A percentile compares a stretch with the other conserved stretches of the same genome.
phyloP scores from a whole-genome alignment of 495 filamentous ascomycete species.

The Evernia prunastri region DNA sequence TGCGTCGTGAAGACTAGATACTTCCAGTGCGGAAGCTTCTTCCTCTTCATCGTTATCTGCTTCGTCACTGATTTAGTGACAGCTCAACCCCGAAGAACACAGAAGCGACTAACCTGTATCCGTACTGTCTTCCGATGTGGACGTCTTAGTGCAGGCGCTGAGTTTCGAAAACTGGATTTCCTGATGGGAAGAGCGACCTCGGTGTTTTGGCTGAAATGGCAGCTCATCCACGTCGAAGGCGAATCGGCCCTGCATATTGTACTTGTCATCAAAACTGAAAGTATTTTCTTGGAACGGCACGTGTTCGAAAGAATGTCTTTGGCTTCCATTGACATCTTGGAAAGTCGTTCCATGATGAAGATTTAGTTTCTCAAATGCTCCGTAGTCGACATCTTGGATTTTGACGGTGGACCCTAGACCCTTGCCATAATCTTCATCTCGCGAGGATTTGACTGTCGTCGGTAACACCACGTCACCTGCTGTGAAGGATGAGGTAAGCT shows the following conservation, averaged over 20 bases:
- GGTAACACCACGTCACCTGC: neutral
- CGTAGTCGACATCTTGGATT: neutral
- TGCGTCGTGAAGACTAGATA: neutral
- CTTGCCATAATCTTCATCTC: neutral
- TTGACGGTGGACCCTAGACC: neutral
- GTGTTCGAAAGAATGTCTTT: constrained; percentile 12
- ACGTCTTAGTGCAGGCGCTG: neutral
- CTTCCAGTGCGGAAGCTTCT: too few relatives aligned
- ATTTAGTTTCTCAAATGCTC: neutral
- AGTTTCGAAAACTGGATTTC: neutral
- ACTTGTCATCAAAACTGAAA: constrained; percentile 16
- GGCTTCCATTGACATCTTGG: neutral
- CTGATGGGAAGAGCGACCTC: neutral
- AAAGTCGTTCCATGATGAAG: neutral
- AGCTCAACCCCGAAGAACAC: neutral
- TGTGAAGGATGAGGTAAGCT: neutral
- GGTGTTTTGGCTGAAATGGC: neutral
- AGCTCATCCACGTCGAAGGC: constrained; percentile 14
- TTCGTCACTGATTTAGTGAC: neutral
- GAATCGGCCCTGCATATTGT: constrained; percentile 15
- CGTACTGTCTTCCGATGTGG: constrained; percentile 1
- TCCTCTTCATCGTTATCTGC: neutral
- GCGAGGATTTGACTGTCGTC: neutral
- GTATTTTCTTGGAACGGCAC: constrained; percentile 3
- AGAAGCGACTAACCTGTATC: neutral